Evolutionary conservation across 192 early-diverging fungal species (phyloP).

Genomic region (Coemansia javaensis): DNA sequence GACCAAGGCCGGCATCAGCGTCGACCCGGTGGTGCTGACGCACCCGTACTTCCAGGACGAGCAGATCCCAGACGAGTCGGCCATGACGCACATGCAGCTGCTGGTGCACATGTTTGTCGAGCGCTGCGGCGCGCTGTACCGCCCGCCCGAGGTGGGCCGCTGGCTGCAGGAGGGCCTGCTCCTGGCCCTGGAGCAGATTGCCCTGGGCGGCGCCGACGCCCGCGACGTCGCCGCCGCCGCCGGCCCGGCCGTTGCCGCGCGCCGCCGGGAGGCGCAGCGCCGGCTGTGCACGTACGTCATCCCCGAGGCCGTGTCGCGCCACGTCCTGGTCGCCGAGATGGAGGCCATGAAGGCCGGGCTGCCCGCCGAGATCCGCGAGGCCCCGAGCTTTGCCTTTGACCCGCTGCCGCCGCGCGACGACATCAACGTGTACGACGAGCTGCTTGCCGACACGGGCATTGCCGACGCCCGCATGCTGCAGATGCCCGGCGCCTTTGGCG

Average conservation of each 20-base stretch:
- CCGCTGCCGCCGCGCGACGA: conserved; percentile 38
- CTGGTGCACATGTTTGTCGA: conserved; percentile 72
- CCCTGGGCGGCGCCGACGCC: neutral
- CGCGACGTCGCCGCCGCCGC: neutral
- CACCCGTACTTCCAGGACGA: conserved; percentile 54
- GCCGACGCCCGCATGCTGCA: neutral
- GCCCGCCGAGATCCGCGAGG: conserved; percentile 22
- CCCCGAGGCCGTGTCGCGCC: conserved; percentile 41
- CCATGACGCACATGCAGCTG: conserved; percentile 56
- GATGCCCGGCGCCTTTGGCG: conserved; percentile 33
- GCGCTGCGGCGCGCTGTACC: conserved; percentile 72
- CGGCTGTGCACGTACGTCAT: conserved; percentile 35
- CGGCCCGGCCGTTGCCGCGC: conserved; percentile 1
- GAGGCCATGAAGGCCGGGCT: conserved; percentile 36
- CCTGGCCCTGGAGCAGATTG: conserved; percentile 35
- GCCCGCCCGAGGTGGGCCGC: conserved; percentile 64
- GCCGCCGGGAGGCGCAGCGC: conserved; percentile 8
- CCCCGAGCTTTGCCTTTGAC: conserved; percentile 42
- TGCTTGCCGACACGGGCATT: conserved; percentile 16
- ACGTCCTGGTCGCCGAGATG: conserved; percentile 45
- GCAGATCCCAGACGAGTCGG: conserved; percentile 26
- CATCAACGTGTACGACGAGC: conserved; percentile 31
- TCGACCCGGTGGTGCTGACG: conserved; percentile 53
- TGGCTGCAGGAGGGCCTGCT: conserved; percentile 53
- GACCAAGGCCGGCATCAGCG: conserved; percentile 59